Conservation (phyloP, 2,329 filamentous ascomycete species). For the Botrytis cinerea region DNA sequence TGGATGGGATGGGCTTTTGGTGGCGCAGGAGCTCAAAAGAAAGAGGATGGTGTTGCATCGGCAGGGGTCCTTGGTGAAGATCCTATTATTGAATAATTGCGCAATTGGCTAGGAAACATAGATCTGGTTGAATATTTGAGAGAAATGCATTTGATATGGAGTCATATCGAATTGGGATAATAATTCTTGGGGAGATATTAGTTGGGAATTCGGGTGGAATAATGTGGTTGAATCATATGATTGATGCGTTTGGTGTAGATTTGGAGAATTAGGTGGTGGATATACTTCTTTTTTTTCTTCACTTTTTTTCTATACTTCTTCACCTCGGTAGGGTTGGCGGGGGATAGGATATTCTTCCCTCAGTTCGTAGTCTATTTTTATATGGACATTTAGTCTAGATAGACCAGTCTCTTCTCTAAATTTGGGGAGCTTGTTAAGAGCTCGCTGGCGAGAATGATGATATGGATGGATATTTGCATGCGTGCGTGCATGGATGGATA, state of each 20-base stretch:
- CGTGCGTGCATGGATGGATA: background rate
- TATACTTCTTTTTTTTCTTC: conserved; percentile 9
- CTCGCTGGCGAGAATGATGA: conserved; percentile 8
- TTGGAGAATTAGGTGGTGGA: background rate
- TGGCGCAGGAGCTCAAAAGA: conserved; percentile 15
- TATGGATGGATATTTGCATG: background rate
- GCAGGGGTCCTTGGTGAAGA: conserved; percentile 15
- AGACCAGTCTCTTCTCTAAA: background rate
- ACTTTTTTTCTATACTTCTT: conserved; percentile 2
- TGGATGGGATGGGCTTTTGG: conserved; percentile 62
- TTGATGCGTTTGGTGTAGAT: background rate
- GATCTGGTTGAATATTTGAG: background rate
- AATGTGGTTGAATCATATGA: background rate
- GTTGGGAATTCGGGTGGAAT: conserved; percentile 3
- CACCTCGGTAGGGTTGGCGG: background rate
- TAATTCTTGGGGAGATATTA: conserved; percentile 3
- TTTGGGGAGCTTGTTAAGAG: background rate
- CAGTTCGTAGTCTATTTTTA: background rate
- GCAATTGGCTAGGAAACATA: background rate
- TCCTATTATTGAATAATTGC: conserved; percentile 22
- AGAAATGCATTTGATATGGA: conserved; percentile 2
- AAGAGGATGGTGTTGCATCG: conserved; percentile 8
- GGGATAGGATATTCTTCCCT: background rate
- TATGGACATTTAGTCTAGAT: background rate
- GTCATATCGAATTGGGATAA: background rate